phyloP scores from a whole-genome alignment of 805 yeast genomes.

The Saccharomycopsis synnaedendra region DNA sequence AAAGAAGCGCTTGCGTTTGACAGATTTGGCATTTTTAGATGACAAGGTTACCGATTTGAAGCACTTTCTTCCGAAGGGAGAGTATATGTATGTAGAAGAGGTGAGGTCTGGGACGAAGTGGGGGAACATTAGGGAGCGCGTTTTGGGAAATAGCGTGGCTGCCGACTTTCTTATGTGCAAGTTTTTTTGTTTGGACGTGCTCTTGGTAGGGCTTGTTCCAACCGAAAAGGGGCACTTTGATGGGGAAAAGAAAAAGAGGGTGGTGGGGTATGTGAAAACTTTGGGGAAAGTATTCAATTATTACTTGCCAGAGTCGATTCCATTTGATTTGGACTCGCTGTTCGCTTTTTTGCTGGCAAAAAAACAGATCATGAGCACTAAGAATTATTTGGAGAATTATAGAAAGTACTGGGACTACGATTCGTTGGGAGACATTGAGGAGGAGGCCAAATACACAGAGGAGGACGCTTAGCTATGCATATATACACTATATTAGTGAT shows the following conservation, averaged over 20 bases:
- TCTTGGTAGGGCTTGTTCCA: no score
- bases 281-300: neutral
- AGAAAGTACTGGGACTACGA: neutral
- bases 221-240: no score
- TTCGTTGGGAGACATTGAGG: neutral
- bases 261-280: no score
- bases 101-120: no score
- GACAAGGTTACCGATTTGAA: no score
- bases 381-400: conserved; percentile 1
- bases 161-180: neutral
- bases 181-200: neutral
- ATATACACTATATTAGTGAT: neutral
- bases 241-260: no score
- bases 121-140: neutral
- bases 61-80: neutral
- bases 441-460: neutral
- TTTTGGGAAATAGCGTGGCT: neutral
- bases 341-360: conserved; percentile 3
- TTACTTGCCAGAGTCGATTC: conserved; percentile 4
- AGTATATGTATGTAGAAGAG: neutral
- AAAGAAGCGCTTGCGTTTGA: no score
- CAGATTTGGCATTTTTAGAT: no score
- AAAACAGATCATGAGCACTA: conserved; percentile 1
- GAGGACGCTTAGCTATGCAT: neutral
- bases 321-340: conserved; percentile 4